Conservation (phyloP, 176 grass and related monocot species). For the Phoenix dactylifera region DNA sequence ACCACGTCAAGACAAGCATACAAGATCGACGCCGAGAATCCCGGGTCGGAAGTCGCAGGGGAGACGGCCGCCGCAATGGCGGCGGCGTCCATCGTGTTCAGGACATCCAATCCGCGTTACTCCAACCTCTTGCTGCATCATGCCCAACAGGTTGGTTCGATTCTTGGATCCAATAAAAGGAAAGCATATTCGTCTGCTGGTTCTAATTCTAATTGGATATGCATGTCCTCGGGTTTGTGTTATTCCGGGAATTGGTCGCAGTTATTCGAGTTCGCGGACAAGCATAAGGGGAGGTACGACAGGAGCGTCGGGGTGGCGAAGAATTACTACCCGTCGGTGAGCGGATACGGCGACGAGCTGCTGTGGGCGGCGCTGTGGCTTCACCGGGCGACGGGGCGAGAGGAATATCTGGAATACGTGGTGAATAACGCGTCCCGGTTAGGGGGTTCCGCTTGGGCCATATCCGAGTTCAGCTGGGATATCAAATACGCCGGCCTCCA, state of each 20-base stretch:
- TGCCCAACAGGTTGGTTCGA: slow-evolving; percentile 46
- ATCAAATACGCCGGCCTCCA: slow-evolving; percentile 91
- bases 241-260: not conserved
- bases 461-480: slow-evolving; percentile 99
- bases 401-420: slow-evolving; percentile 44
- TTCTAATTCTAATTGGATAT: no score
- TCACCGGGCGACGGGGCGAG: slow-evolving; percentile 47
- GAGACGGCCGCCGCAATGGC: slow-evolving; percentile 92
- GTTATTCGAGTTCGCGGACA: slow-evolving; percentile 84
- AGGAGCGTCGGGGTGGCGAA: slow-evolving; percentile 47
- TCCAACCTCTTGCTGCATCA: slow-evolving; percentile 65
- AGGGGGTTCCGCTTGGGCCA: slow-evolving; percentile 67
- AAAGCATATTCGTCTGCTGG: no score
- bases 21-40: slow-evolving; percentile 61
- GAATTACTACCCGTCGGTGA: slow-evolving; percentile 70
- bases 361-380: slow-evolving; percentile 97
- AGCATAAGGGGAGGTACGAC: slow-evolving; percentile 42
- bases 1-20: slow-evolving; percentile 60
- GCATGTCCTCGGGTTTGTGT: no score
- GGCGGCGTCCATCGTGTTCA: slow-evolving; percentile 61
- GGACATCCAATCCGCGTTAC: slow-evolving; percentile 48
- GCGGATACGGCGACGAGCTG: slow-evolving; percentile 83
- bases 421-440: slow-evolving; percentile 54
- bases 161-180: not conserved
- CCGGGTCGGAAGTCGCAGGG: slow-evolving; percentile 77